Evolutionary conservation across 1,284 basidiomycete genomes (phyloP).

Genomic region (Ustilago vetiveriae): DNA sequence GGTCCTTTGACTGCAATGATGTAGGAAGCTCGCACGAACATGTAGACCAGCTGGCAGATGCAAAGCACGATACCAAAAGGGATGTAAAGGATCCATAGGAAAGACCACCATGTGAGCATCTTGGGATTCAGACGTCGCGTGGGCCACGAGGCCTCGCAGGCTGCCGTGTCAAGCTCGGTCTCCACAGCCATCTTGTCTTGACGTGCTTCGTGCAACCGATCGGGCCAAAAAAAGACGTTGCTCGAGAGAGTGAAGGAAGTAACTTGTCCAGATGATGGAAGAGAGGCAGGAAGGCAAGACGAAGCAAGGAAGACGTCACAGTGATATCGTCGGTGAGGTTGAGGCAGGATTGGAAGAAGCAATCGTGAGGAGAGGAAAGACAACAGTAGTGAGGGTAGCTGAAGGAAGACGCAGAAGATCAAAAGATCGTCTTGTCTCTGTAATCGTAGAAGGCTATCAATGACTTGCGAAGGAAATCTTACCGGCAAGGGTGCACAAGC

Average conservation of each 20-base stretch:
- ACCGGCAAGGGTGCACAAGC: background rate
- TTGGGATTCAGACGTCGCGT: conserved; percentile 31
- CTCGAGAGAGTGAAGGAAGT: background rate
- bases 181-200: conserved; percentile 31
- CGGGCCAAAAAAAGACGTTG: background rate
- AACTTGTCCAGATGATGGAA: background rate
- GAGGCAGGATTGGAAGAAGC: background rate
- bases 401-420: too few relatives aligned
- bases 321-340: too few relatives aligned
- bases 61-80: conserved; percentile 18
- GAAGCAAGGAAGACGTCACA: too few relatives aligned
- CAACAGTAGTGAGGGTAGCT: too few relatives aligned
- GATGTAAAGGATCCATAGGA: conserved; percentile 23
- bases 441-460: background rate
- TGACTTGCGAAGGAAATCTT: too few relatives aligned
- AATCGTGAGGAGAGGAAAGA: too few relatives aligned
- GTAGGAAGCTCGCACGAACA: conserved; percentile 6
- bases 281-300: background rate
- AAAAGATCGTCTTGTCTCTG: too few relatives aligned
- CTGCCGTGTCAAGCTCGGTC: conserved; percentile 27
- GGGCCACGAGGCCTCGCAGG: conserved; percentile 34
- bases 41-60: conserved; percentile 14
- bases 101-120: conserved; percentile 22
- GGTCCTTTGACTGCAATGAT: conserved; percentile 9
- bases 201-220: background rate